Percentiles rank a stretch among this genome's conserved stretches.
Evolutionary conservation across 2,329 filamentous ascomycete genomes (phyloP).

Genomic region (Arthrinium phaeospermum): DNA sequence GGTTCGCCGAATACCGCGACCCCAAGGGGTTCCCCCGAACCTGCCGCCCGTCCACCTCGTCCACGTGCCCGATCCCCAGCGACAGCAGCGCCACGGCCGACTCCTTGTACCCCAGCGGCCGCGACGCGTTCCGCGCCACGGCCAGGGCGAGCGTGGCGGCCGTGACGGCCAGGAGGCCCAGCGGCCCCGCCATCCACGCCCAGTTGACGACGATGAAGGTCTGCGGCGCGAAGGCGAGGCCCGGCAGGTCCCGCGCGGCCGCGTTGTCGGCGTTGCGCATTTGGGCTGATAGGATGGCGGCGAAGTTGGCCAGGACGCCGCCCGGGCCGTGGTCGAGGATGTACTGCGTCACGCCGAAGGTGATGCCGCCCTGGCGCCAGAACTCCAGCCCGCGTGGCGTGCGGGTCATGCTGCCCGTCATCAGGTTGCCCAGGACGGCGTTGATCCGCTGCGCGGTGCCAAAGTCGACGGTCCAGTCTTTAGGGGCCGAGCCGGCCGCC

Average conservation of each 20-base stretch:
- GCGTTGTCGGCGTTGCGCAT: conserved; percentile 23
- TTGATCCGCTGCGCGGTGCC: neutral
- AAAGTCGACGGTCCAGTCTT: neutral
- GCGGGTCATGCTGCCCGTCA: neutral
- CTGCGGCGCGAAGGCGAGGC: conserved; percentile 31
- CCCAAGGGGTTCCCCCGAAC: neutral
- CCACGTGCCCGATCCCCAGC: neutral
- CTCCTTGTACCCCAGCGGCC: conserved; percentile 4
- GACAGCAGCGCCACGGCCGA: conserved; percentile 19
- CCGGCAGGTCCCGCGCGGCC: conserved; percentile 29
- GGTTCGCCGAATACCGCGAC: neutral
- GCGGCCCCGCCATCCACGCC: conserved; percentile 38
- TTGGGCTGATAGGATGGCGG: conserved; percentile 23
- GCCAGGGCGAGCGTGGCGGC: conserved; percentile 30
- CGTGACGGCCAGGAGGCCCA: conserved; percentile 28
- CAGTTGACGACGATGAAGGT: conserved; percentile 39
- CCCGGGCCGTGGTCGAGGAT: neutral
- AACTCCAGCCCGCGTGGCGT: neutral
- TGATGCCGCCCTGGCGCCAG: neutral
- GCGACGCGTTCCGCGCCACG: neutral
- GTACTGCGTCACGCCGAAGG: neutral
- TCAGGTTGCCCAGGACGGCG: neutral
- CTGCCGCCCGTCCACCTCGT: neutral
- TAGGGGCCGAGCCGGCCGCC: neutral
- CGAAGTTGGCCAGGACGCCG: conserved; percentile 19